A percentile compares a stretch with the other conserved stretches of the same genome.
Conservation (phyloP, 108 stramenopile species). For the Pelagomonas calceolata region DNA sequence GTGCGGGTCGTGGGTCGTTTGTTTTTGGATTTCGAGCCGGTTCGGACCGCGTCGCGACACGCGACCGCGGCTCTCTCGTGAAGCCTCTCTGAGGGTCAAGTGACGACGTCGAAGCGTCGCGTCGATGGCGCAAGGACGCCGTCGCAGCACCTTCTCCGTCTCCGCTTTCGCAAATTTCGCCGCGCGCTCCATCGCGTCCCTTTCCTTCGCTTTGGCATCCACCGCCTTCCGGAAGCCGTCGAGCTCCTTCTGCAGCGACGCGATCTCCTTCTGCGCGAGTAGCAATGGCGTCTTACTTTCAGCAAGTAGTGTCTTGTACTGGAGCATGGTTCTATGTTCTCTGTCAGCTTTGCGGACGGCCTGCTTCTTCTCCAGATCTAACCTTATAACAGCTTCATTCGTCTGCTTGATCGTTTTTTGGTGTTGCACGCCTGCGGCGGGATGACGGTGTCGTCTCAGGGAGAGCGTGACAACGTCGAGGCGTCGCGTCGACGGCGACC, state of each 20-base stretch:
- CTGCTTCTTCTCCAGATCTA: conserved; percentile 12
- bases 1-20: too few relatives aligned
- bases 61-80: too few relatives aligned
- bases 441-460: too few relatives aligned
- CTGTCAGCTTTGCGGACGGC: conserved; percentile 38
- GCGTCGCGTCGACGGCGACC: not conserved
- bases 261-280: conserved; percentile 31
- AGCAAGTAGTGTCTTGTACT: conserved; percentile 25
- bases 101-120: too few relatives aligned
- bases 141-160: too few relatives aligned
- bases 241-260: conserved; percentile 35
- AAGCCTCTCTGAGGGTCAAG: too few relatives aligned
- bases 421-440: conserved; percentile 3
- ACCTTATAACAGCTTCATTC: conserved; percentile 3
- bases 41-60: too few relatives aligned
- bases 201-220: conserved; percentile 28
- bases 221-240: conserved; percentile 31
- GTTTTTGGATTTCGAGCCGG: too few relatives aligned
- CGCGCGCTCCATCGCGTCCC: conserved; percentile 35
- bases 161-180: conserved; percentile 27
- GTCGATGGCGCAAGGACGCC: too few relatives aligned
- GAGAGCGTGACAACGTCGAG: not conserved
- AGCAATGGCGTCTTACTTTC: conserved; percentile 28
- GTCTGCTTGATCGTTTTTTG: conserved; percentile 31
- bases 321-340: conserved; percentile 28